Percentiles rank a stretch among this genome's conserved stretches.
Evolutionary conservation across 208 protist genomes (phyloP).

Genomic region (Leishmania tarentolae): DNA sequence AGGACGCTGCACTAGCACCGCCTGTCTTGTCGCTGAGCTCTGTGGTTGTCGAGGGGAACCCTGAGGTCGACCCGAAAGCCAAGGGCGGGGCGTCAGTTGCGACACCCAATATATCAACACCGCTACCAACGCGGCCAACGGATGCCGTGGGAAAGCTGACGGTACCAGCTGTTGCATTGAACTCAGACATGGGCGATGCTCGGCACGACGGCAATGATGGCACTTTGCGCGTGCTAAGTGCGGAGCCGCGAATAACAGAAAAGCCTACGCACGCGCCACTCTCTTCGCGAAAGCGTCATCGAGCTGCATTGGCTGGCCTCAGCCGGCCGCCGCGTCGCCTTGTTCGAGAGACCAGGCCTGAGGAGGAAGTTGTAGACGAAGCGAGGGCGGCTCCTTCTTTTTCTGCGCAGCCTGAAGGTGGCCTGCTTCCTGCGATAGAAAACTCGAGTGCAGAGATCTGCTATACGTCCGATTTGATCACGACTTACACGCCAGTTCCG

Average conservation of each 20-base stretch:
- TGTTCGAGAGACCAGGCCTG: neutral
- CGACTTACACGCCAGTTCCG: neutral
- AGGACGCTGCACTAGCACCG: neutral
- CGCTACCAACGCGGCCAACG: neutral
- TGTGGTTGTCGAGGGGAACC: neutral
- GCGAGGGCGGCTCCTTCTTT: neutral
- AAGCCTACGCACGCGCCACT: neutral
- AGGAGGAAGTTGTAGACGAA: neutral
- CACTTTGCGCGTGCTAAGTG: too few species aligned
- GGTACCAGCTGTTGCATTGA: neutral
- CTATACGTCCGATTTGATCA: neutral
- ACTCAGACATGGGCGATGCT: neutral
- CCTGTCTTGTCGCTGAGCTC: neutral
- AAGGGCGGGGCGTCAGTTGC: neutral
- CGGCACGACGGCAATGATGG: neutral
- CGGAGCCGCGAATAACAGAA: neutral
- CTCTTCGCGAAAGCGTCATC: slow-evolving; percentile 17
- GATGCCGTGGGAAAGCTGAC: neutral
- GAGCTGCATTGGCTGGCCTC: neutral
- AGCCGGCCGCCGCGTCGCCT: neutral
- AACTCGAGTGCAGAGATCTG: neutral
- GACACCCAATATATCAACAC: neutral
- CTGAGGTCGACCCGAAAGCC: neutral
- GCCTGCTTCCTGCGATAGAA: neutral
- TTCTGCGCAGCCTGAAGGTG: neutral